Percentiles rank a stretch among this genome's conserved stretches.
Evolutionary conservation across 106 monocot genomes (phyloP).

Genomic region (Apostasia shenzhenica): DNA sequence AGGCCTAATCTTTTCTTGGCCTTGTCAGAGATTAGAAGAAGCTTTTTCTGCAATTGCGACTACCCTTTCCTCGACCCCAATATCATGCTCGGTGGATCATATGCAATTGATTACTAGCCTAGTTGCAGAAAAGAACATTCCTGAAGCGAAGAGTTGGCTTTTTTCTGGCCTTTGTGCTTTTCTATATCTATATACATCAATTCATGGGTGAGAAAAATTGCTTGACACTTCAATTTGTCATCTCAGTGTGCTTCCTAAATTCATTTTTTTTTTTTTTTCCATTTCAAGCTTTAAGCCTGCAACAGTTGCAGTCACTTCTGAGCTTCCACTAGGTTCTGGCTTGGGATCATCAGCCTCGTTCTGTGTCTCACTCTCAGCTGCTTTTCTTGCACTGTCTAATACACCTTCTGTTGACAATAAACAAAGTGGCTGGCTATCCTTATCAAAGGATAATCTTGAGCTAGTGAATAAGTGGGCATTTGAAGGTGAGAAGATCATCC

Average conservation of each 20-base stretch:
- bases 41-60: slow-evolving; percentile 3
- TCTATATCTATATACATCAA: slow-evolving; percentile 69
- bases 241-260: background rate
- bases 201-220: slow-evolving; percentile 41
- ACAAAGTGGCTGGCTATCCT: slow-evolving; percentile 27
- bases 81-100: slow-evolving; percentile 33
- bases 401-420: slow-evolving; percentile 11
- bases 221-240: background rate
- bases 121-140: slow-evolving; percentile 53
- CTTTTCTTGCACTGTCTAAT: slow-evolving; percentile 50
- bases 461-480: slow-evolving; percentile 88
- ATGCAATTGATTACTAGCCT: slow-evolving; percentile 25
- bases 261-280: background rate
- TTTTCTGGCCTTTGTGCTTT: slow-evolving; percentile 68
- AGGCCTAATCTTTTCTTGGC: slow-evolving; percentile 56
- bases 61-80: slow-evolving; percentile 18
- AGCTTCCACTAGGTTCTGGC: slow-evolving; percentile 78
- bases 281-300: slow-evolving; percentile 51
- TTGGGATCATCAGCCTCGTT: slow-evolving; percentile 93
- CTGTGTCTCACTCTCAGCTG: slow-evolving; percentile 66
- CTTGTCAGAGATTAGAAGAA: slow-evolving; percentile 30
- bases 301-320: slow-evolving; percentile 47
- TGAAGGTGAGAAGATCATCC: slow-evolving; percentile 94
- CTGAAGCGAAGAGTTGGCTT: slow-evolving; percentile 59
- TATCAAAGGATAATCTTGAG: slow-evolving; percentile 54